Percentiles rank a stretch among this genome's conserved stretches.
These are phyloP conservation scores for Lipomyces spencermartinsiae DNA, from an alignment of 805 yeast genomes.

Conservation along the genomic window DNA sequence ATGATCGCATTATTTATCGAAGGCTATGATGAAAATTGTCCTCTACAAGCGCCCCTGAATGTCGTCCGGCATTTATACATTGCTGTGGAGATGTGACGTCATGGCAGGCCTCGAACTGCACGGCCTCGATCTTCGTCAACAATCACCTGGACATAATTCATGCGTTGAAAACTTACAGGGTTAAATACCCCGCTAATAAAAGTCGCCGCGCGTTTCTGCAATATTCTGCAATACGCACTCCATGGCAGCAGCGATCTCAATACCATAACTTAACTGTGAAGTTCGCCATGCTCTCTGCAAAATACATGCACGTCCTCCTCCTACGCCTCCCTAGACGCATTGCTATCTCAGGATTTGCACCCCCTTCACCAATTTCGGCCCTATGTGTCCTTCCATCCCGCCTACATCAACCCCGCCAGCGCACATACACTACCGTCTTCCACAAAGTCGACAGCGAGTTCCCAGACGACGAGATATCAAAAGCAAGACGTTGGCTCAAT, in stretches of 20 bases:
- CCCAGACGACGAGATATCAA: conserved; percentile 7
- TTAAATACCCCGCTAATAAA: no score
- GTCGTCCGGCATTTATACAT: no score
- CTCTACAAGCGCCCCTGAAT: no score
- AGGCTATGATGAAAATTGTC: no score
- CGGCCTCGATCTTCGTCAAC: no score
- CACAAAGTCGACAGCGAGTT: conserved; percentile 12
- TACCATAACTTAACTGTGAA: not conserved
- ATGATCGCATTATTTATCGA: no score
- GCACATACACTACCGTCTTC: conserved; percentile 4
- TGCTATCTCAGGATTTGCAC: not conserved
- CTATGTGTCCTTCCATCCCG: not conserved
- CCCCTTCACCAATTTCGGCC: not conserved
- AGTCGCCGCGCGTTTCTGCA: not conserved
- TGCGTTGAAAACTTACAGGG: no score
- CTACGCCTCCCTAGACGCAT: not conserved
- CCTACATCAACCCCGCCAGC: not conserved
- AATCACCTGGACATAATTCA: no score
- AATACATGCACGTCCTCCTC: not conserved
- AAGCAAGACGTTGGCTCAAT: conserved; percentile 55
- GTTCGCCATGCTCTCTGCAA: not conserved
- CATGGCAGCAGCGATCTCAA: not conserved
- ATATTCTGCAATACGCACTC: not conserved
- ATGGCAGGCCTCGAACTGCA: no score
- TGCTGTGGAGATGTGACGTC: no score